These are phyloP conservation scores for Trichophaea hybrida DNA, from an alignment of 2,329 filamentous ascomycete species.

Conservation along the genomic window DNA sequence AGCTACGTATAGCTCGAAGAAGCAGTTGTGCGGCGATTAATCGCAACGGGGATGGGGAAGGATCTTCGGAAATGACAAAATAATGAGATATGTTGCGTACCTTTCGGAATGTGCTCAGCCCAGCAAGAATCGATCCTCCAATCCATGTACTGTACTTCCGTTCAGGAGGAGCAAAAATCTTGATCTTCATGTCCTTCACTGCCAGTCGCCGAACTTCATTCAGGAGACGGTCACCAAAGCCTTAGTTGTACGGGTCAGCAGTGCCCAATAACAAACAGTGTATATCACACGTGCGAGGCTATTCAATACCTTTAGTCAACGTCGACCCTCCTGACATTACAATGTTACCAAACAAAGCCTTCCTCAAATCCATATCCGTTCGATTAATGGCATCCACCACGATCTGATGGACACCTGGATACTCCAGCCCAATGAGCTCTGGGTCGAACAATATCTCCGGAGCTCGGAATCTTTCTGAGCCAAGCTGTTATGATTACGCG, in stretches of 20 bases:
- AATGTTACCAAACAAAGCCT: constrained; percentile 89
- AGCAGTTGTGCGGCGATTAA: neutral
- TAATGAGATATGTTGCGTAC: constrained; percentile 37
- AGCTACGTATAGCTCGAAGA: neutral
- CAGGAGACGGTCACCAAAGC: constrained; percentile 84
- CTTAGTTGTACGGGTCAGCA: constrained; percentile 8
- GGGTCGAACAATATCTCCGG: constrained; percentile 97
- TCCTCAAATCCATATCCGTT: constrained; percentile 89
- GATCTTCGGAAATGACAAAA: constrained; percentile 4
- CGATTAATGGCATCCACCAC: constrained; percentile 91
- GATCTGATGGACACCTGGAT: constrained; percentile 93
- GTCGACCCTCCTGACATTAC: constrained; percentile 93
- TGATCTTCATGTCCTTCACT: constrained; percentile 98
- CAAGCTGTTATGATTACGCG: constrained; percentile 44
- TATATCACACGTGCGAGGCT: neutral
- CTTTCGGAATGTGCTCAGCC: constrained; percentile 96
- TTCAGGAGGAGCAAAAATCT: constrained; percentile 96
- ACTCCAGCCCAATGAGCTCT: constrained; percentile 91
- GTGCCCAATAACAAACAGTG: neutral
- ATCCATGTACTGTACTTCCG: constrained; percentile 99
- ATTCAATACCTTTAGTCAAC: constrained; percentile 55
- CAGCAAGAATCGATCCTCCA: constrained; percentile 89
- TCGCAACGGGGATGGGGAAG: neutral
- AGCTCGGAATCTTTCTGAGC: constrained; percentile 84
- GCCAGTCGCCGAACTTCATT: constrained; percentile 85